These are phyloP conservation scores for Talaromyces funiculosus DNA, from an alignment of 2,329 filamentous ascomycete species.

Conservation along the genomic window DNA sequence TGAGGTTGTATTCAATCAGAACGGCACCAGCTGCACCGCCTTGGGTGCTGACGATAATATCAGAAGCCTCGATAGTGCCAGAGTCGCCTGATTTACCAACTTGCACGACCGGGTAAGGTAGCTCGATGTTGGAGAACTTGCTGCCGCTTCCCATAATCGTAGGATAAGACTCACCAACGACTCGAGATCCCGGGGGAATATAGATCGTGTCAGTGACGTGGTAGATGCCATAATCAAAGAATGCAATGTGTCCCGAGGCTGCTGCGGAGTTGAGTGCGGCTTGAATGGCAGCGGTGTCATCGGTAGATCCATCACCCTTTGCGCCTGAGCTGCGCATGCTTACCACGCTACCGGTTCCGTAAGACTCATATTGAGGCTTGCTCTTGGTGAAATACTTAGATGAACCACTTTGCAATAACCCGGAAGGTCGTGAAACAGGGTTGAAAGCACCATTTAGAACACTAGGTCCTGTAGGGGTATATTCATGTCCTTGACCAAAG, in stretches of 20 bases:
- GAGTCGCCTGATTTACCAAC: constrained; percentile 60
- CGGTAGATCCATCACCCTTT: constrained; percentile 51
- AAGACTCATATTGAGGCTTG: constrained; percentile 51
- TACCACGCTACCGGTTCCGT: constrained; percentile 35
- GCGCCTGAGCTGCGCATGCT: constrained; percentile 41
- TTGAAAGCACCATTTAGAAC: constrained; percentile 41
- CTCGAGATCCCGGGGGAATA: constrained; percentile 45
- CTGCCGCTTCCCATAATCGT: constrained; percentile 53
- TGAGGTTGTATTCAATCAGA: constrained; percentile 68
- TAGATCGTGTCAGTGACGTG: constrained; percentile 43
- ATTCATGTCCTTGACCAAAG: constrained; percentile 42
- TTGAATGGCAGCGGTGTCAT: constrained; percentile 58
- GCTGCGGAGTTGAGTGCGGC: constrained; percentile 49
- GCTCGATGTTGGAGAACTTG: constrained; percentile 52
- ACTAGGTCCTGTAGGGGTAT: constrained; percentile 40
- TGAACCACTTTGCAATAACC: constrained; percentile 40
- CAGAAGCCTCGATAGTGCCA: constrained; percentile 64
- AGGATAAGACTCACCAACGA: constrained; percentile 53
- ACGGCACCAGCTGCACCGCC: constrained; percentile 63
- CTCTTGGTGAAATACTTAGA: constrained; percentile 42
- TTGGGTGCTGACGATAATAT: constrained; percentile 65
- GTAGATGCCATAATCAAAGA: constrained; percentile 54
- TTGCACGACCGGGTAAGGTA: constrained; percentile 60
- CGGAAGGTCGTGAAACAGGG: constrained; percentile 39
- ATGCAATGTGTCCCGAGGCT: constrained; percentile 47